A percentile compares a stretch with the other conserved stretches of the same genome.
These are phyloP conservation scores for Lizonia empirigonia DNA, from an alignment of 2,329 filamentous ascomycete genomes.

Conservation along the genomic window DNA sequence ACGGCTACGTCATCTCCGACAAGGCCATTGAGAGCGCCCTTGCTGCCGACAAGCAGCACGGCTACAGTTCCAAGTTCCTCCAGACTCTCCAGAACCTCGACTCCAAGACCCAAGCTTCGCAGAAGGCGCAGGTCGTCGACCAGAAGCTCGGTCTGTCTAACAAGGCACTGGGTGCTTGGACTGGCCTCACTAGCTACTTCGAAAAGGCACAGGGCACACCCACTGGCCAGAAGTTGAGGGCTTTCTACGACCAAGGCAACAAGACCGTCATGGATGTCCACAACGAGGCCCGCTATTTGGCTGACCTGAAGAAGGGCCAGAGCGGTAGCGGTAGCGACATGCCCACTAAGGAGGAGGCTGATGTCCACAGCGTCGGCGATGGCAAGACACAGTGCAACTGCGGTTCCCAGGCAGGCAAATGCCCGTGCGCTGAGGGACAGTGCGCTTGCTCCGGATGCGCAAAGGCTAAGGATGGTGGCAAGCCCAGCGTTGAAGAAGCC, in stretches of 20 bases:
- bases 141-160: conserved; percentile 80
- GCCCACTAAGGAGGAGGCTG: conserved; percentile 45
- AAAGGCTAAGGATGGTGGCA: conserved; percentile 42
- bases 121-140: conserved; percentile 84
- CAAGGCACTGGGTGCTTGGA: conserved; percentile 70
- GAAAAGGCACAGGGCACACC: conserved; percentile 89
- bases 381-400: conserved; percentile 58
- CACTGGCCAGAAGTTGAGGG: conserved; percentile 83
- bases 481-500: conserved; percentile 44
- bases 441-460: conserved; percentile 56
- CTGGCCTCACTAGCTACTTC: conserved; percentile 83
- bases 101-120: conserved; percentile 82
- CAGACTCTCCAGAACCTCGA: conserved; percentile 77
- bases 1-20: conserved; percentile 85
- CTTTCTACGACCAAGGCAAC: conserved; percentile 83
- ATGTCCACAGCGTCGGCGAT: conserved; percentile 49
- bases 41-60: conserved; percentile 86
- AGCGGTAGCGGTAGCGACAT: conserved; percentile 17
- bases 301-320: conserved; percentile 74
- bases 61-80: conserved; percentile 81
- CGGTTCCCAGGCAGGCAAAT: conserved; percentile 49
- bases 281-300: conserved; percentile 83
- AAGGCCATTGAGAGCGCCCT: conserved; percentile 81
- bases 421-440: conserved; percentile 53
- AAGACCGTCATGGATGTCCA: conserved; percentile 96